Evolutionary conservation across 108 stramenopile species (phyloP).

Genomic region (Discostella stelligeroides): DNA sequence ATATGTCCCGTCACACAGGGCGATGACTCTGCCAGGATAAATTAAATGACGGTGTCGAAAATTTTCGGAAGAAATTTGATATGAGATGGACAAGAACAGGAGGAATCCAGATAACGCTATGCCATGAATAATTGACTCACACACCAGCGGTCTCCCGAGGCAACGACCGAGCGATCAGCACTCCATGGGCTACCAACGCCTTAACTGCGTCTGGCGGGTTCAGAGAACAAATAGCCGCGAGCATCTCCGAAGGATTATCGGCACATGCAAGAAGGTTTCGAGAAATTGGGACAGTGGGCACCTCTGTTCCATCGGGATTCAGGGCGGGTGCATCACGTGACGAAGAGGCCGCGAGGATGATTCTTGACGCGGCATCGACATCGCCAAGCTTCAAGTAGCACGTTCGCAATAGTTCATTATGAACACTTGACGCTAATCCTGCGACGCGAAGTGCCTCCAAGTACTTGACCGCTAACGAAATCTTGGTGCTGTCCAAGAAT

Average conservation of each 20-base stretch:
- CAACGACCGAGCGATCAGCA: constrained; percentile 66
- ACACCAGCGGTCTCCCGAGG: constrained; percentile 84
- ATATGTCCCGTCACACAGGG: constrained; percentile 84
- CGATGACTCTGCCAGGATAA: constrained; percentile 45
- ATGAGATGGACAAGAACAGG: too few relatives aligned
- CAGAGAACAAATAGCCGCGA: constrained; percentile 80
- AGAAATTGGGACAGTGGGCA: constrained; percentile 46
- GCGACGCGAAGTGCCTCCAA: constrained; percentile 75
- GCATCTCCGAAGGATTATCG: constrained; percentile 72
- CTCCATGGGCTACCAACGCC: constrained; percentile 71
- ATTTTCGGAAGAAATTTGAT: too few relatives aligned
- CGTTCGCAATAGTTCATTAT: constrained; percentile 77
- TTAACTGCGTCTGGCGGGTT: constrained; percentile 77
- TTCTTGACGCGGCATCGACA: constrained; percentile 71
- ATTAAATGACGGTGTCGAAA: too few relatives aligned
- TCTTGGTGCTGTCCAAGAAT: constrained; percentile 91
- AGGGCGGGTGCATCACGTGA: constrained; percentile 48
- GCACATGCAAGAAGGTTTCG: constrained; percentile 54
- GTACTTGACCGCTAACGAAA: constrained; percentile 84
- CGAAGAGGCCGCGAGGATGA: constrained; percentile 58
- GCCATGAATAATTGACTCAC: too few relatives aligned
- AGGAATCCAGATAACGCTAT: too few relatives aligned
- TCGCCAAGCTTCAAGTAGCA: constrained; percentile 87
- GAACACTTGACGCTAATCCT: constrained; percentile 69
- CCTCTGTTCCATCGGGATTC: constrained; percentile 39